Evolutionary conservation across 352 stramenopile species (phyloP).

Genomic region (Globisporangium nagaii): DNA sequence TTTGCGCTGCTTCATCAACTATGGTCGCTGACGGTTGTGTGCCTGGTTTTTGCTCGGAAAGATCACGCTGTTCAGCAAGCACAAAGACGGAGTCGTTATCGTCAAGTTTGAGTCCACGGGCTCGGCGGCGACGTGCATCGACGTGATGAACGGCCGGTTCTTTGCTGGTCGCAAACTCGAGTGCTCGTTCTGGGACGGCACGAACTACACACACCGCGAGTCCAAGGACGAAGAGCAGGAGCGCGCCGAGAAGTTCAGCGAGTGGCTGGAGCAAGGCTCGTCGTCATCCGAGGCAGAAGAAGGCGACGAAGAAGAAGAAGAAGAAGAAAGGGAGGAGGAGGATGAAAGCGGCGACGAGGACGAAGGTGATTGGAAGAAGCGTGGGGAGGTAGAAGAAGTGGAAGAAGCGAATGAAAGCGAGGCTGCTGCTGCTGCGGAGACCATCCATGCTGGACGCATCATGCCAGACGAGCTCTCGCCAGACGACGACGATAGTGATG

Average conservation of each 20-base stretch:
- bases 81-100: constrained; percentile 89
- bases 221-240: constrained; percentile 77
- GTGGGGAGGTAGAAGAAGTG: no score
- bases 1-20: no score
- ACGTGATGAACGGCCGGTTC: constrained; percentile 87
- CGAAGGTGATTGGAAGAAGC: no score
- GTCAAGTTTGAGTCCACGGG: constrained; percentile 91
- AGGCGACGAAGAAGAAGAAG: background rate
- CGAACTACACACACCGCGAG: constrained; percentile 89
- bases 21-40: constrained; percentile 12
- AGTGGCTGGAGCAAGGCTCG: constrained; percentile 89
- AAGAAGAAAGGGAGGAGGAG: constrained; percentile 4
- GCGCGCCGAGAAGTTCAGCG: constrained; percentile 90
- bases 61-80: constrained; percentile 95
- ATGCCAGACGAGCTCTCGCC: constrained; percentile 9
- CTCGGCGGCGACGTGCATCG: constrained; percentile 81
- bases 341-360: background rate
- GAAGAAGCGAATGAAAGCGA: background rate
- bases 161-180: constrained; percentile 85
- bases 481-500: constrained; percentile 21
- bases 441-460: constrained; percentile 9
- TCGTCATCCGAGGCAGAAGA: constrained; percentile 51
- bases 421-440: background rate
- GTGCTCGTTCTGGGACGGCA: constrained; percentile 94
- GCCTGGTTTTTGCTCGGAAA: constrained; percentile 44